Conservation (phyloP, 2,329 filamentous ascomycete genomes). For the Diaporthe vexans region DNA sequence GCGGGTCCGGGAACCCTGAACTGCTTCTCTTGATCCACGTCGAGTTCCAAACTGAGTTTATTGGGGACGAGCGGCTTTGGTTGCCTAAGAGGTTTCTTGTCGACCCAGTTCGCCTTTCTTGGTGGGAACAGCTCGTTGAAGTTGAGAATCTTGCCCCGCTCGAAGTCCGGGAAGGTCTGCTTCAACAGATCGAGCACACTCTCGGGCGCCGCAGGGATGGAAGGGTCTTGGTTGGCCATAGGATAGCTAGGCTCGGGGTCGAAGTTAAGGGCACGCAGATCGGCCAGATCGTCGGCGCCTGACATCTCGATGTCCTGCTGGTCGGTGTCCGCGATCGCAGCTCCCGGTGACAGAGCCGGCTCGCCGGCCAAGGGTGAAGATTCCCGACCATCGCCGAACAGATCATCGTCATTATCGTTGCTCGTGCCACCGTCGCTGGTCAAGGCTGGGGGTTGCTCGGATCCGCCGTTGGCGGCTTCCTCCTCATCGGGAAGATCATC, state of each 20-base stretch:
- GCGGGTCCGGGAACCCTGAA: constrained; percentile 82
- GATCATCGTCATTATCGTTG: constrained; percentile 71
- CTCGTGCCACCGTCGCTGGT: constrained; percentile 73
- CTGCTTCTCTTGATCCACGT: constrained; percentile 85
- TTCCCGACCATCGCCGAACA: constrained; percentile 74
- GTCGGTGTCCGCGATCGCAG: constrained; percentile 53
- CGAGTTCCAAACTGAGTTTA: constrained; percentile 89
- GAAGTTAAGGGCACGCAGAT: constrained; percentile 58
- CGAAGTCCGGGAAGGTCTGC: constrained; percentile 85
- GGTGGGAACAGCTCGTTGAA: constrained; percentile 88
- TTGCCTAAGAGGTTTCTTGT: constrained; percentile 83
- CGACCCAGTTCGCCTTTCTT: constrained; percentile 82
- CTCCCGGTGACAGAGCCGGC: constrained; percentile 60
- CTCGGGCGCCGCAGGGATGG: constrained; percentile 78
- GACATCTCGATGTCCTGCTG: constrained; percentile 49
- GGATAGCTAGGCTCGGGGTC: constrained; percentile 57
- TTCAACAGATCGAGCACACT: constrained; percentile 82
- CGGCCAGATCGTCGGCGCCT: constrained; percentile 53
- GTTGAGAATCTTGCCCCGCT: constrained; percentile 79
- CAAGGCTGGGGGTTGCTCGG: constrained; percentile 65
- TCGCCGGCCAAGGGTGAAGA: constrained; percentile 63
- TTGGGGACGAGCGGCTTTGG: constrained; percentile 87
- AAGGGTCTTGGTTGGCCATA: constrained; percentile 69
- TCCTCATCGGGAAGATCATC: constrained; percentile 91
- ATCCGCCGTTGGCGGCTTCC: constrained; percentile 52